Conservation (phyloP, 116 monocot species). For the Papilionanthe hybrid region DNA sequence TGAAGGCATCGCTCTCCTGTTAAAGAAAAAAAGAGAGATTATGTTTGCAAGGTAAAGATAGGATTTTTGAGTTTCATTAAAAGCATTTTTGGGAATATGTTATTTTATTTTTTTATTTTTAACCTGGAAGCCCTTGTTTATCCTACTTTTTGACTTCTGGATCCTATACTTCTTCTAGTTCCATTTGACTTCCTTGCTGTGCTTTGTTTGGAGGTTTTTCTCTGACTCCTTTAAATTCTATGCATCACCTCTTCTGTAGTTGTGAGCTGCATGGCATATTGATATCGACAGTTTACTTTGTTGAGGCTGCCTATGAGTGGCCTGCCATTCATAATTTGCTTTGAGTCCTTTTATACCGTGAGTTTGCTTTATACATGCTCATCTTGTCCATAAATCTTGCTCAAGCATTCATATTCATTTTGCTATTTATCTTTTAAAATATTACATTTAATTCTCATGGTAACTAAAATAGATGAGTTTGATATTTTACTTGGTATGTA, state of each 20-base stretch:
- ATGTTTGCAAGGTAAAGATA: constrained; percentile 97
- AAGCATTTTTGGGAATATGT: background rate
- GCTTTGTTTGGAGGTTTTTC: background rate
- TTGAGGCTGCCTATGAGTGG: background rate
- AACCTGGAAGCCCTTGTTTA: background rate
- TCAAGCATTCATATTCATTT: background rate
- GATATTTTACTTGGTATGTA: background rate
- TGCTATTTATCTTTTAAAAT: background rate
- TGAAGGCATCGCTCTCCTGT: constrained; percentile 98
- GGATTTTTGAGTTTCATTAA: constrained; percentile 1
- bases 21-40: constrained; percentile 99
- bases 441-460: background rate
- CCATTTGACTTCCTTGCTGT: background rate
- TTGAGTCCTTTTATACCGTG: background rate
- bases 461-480: background rate
- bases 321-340: background rate
- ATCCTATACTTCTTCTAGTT: background rate
- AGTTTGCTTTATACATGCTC: background rate
- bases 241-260: background rate
- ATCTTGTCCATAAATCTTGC: background rate
- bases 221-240: background rate
- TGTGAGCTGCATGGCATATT: background rate
- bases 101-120: background rate
- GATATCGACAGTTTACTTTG: background rate
- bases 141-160: background rate